A percentile compares a stretch with the other conserved stretches of the same genome.
Conservation (phyloP, 2,329 filamentous ascomycete species). For the Chaetomiaceae sp. region DNA sequence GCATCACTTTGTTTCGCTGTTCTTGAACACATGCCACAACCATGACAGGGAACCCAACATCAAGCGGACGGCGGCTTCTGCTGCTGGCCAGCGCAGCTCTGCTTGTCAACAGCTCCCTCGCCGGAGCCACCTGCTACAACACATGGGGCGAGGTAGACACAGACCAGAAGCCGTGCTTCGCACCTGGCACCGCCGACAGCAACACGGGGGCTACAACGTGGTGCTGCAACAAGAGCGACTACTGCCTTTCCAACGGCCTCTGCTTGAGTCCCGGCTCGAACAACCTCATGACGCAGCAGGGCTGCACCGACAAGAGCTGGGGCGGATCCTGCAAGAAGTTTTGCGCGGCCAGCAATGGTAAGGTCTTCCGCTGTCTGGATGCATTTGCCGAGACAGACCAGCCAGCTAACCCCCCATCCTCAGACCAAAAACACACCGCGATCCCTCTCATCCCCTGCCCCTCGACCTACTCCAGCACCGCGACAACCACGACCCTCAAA, state of each 20-base stretch:
- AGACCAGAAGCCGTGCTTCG: conserved; percentile 23
- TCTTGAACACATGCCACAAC: not conserved
- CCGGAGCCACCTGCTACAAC: conserved; percentile 20
- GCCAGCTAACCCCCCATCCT: not conserved
- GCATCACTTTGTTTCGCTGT: not conserved
- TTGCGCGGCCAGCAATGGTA: conserved; percentile 16
- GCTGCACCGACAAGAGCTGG: conserved; percentile 29
- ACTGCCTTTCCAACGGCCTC: conserved; percentile 30
- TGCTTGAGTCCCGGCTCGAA: conserved; percentile 27
- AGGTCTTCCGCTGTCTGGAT: not conserved
- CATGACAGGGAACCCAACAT: conserved; percentile 3
- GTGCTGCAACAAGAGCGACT: conserved; percentile 27
- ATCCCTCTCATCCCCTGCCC: conserved; percentile 19
- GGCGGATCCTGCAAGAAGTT: conserved; percentile 24
- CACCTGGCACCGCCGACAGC: conserved; percentile 4
- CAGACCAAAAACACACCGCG: not conserved
- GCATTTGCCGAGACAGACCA: not conserved
- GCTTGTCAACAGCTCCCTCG: conserved; percentile 1
- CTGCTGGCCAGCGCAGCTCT: conserved; percentile 4
- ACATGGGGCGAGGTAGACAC: conserved; percentile 17
- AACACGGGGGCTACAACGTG: conserved; percentile 17
- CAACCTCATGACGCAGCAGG: conserved; percentile 29
- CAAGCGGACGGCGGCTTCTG: not conserved
- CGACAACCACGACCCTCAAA: conserved; percentile 10
- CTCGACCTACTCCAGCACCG: not conserved